Evolutionary conservation across 352 stramenopile species (phyloP).

Genomic region (Globisporangium rhizosaccharum): DNA sequence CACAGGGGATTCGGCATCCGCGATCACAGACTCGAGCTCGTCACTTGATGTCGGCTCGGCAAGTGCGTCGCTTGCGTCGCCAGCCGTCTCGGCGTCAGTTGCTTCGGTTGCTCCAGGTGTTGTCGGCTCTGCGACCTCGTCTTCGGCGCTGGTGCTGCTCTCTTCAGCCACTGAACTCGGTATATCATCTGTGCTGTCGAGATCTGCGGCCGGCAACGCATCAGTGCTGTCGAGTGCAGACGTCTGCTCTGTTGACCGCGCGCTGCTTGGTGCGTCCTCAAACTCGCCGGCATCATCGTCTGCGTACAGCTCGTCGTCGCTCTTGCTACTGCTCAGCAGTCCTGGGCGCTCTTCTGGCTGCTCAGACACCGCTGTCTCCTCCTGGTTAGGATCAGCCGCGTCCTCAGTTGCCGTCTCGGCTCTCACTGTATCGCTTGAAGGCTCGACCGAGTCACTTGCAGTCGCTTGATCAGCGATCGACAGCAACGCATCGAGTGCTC

Average conservation of each 20-base stretch:
- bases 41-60: no score
- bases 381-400: background rate
- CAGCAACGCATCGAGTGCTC: constrained; percentile 10
- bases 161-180: background rate
- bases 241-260: background rate
- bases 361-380: background rate
- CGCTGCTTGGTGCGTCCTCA: constrained; percentile 17
- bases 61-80: no score
- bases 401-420: background rate
- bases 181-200: background rate
- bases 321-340: constrained; percentile 24
- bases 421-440: background rate
- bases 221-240: background rate
- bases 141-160: background rate
- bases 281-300: constrained; percentile 29
- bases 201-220: no score
- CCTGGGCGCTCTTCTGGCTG: background rate
- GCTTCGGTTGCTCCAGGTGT: background rate
- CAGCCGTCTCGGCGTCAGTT: no score
- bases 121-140: background rate
- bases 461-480: constrained; percentile 5
- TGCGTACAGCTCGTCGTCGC: constrained; percentile 28
- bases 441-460: background rate
- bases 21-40: no score
- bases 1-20: no score